Evolutionary conservation across 305 asterid genomes (phyloP).

Genomic region (Petunia hybrid): DNA sequence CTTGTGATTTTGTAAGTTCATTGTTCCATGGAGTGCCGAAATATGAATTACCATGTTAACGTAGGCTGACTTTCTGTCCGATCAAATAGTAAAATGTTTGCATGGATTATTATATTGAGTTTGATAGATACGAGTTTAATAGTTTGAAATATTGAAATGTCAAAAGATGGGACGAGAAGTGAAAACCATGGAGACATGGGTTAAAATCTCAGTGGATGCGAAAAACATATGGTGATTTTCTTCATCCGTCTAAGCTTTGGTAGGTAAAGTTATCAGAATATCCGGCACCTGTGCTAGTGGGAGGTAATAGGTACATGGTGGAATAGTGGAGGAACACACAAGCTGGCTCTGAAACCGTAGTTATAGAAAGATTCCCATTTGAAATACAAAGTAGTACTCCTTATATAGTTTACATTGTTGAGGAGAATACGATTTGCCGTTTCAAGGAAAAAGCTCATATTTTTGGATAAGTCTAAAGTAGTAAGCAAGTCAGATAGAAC

Average conservation of each 20-base stretch:
- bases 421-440: constrained; percentile 10
- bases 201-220: not conserved
- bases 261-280: not conserved
- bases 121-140: not conserved
- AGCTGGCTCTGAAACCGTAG: not conserved
- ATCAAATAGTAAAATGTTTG: constrained; percentile 24
- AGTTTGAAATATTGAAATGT: not conserved
- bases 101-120: constrained; percentile 8
- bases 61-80: not conserved
- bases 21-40: constrained; percentile 4
- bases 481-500: not conserved
- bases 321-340: not conserved
- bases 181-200: not conserved
- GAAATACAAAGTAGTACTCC: constrained; percentile 9
- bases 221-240: not conserved
- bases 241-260: not conserved
- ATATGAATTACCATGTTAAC: constrained; percentile 15
- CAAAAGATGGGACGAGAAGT: not conserved
- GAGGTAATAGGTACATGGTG: not conserved
- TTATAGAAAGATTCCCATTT: too few species aligned
- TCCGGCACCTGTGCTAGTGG: not conserved
- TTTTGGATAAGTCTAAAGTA: constrained; percentile 23
- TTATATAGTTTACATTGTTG: constrained; percentile 11
- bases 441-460: not conserved
- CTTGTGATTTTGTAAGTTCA: constrained; percentile 23